Evolutionary conservation across 192 early-diverging fungal genomes (phyloP).

Genomic region (Rhizophagus sp.): DNA sequence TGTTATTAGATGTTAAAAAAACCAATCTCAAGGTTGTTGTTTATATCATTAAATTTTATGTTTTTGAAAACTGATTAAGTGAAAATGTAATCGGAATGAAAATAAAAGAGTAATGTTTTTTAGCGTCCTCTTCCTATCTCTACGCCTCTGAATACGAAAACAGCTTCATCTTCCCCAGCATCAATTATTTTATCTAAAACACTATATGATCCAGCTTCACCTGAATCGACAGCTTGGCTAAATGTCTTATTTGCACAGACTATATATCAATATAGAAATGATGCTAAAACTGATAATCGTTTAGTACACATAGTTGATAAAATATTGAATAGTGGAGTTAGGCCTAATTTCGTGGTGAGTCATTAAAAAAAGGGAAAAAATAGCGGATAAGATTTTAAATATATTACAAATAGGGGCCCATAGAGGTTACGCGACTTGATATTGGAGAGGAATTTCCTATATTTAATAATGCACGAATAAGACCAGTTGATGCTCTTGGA

Average conservation of each 20-base stretch:
- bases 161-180: conserved; percentile 55
- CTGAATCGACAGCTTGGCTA: conserved; percentile 82
- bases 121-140: conserved; percentile 39
- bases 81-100: background rate
- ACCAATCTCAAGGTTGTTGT: conserved; percentile 34
- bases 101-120: background rate
- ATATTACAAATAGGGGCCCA: conserved; percentile 48
- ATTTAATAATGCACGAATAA: conserved; percentile 56
- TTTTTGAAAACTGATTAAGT: background rate
- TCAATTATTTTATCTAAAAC: conserved; percentile 58
- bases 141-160: conserved; percentile 47
- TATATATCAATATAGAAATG: conserved; percentile 72
- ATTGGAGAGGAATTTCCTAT: conserved; percentile 61
- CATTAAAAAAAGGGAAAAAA: background rate
- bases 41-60: background rate
- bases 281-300: conserved; percentile 65
- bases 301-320: conserved; percentile 68
- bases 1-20: conserved; percentile 49
- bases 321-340: conserved; percentile 64
- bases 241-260: conserved; percentile 80
- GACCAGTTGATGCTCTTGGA: conserved; percentile 51
- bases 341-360: conserved; percentile 73
- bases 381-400: background rate
- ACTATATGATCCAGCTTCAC: conserved; percentile 53
- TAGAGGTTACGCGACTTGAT: conserved; percentile 57